Evolutionary conservation across 768 basidiomycete genomes (phyloP), one percentile per base, ranked within the genome.

Genomic region (Leucocoprinus leucothites): DNA sequence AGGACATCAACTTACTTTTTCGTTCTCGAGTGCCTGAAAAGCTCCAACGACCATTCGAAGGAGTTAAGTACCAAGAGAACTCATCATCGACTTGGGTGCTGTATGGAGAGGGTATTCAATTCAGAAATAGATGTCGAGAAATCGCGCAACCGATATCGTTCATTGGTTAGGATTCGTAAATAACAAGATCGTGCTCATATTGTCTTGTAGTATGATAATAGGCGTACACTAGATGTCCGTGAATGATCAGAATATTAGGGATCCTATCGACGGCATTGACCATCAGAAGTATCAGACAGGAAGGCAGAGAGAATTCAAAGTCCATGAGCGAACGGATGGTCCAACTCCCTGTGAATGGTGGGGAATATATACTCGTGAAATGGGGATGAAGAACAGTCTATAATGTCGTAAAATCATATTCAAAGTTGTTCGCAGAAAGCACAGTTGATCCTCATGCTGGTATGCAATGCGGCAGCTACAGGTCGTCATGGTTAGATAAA

Each of bases 381-480:
- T 61, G 61, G 61, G 61, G 28, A 38, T 58, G 66, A 61, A 58
- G 59, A 60, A 65, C 57, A 59, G 61, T 68, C 66, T 67, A 68
- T 65, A 64, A 61, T 64, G 69, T 72, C 67, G 61, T 74, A 67
- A 70, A 67, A 64, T 70, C 68, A 69, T 76, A 69, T 78, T 81
- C 87, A 70, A 86, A 70, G 72, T 68, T 81, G 69, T 85, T 75
- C 47, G 69, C 88, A 90, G 65, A 90, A 68, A 38, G 81, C 71
- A 75, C 88, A 90, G 56, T 80, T 70, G 63, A 87, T 69, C 61
- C 79, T 76, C 64, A 91, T 64, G 58, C 71, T 75, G 59, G 75
- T 75, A 57, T 80, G 83, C 75, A 92, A 81, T 48, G 82, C 69
- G 58, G 74, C 76, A 61, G 87, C 87, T 89, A 60, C 16, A 57